A percentile compares a stretch with the other conserved stretches of the same genome.
Evolutionary conservation across 768 basidiomycete genomes (phyloP).

Genomic region (Hypsizygus marmoreus): DNA sequence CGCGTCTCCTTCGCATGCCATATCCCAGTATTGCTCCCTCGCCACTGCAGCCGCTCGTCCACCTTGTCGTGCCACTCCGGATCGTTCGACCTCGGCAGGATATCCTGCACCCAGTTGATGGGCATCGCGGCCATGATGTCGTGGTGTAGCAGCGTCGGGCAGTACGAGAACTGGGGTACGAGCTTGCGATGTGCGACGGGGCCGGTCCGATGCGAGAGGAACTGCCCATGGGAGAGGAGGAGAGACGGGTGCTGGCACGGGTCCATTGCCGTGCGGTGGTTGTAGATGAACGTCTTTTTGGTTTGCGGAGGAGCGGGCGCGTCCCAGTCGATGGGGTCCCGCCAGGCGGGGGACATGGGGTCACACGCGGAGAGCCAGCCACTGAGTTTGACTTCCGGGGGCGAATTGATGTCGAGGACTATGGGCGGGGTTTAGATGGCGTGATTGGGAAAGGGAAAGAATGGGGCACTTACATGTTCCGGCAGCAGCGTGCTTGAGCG

Average conservation of each 20-base stretch:
- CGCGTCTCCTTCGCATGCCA: conserved; percentile 36
- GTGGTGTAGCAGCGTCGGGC: conserved; percentile 47
- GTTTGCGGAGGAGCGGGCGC: conserved; percentile 14
- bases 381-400: conserved; percentile 26
- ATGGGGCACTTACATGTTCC: conserved; percentile 35
- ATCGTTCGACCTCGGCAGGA: conserved; percentile 39
- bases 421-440: neutral
- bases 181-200: conserved; percentile 43
- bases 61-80: conserved; percentile 61
- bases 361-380: conserved; percentile 45
- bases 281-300: conserved; percentile 46
- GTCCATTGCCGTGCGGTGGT: conserved; percentile 46
- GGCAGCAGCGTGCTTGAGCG: conserved; percentile 36
- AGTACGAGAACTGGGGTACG: conserved; percentile 54
- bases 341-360: conserved; percentile 33
- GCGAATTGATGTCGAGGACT: conserved; percentile 35
- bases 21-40: conserved; percentile 74
- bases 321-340: conserved; percentile 27
- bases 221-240: conserved; percentile 48
- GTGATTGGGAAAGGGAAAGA: neutral
- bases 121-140: conserved; percentile 52
- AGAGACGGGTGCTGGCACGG: conserved; percentile 45
- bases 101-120: conserved; percentile 44
- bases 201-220: conserved; percentile 48
- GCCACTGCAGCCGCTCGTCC: conserved; percentile 64